Conservation (phyloP, 2,329 filamentous ascomycete species). For the Pezicula radicicola region DNA sequence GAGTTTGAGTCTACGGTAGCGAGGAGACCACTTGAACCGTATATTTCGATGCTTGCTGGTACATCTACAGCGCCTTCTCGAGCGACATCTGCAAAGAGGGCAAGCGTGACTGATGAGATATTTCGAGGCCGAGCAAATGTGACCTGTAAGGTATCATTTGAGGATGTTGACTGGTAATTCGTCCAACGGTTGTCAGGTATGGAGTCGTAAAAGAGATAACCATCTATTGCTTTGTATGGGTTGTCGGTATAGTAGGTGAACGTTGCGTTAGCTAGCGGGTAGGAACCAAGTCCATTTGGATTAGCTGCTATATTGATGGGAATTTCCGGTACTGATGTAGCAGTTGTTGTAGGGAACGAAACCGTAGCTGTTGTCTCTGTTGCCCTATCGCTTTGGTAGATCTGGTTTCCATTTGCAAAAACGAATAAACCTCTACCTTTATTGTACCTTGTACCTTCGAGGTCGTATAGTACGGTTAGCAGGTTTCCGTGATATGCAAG, state of each 20-base stretch:
- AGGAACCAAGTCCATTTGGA: conserved; percentile 25
- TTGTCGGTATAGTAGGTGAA: conserved; percentile 31
- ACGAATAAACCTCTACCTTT: conserved; percentile 32
- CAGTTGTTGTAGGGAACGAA: not conserved
- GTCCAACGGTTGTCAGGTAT: conserved; percentile 38
- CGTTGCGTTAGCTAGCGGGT: conserved; percentile 32
- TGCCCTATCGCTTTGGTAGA: conserved; percentile 20
- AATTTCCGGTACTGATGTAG: not conserved
- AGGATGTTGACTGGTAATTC: conserved; percentile 30
- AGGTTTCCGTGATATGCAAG: conserved; percentile 39
- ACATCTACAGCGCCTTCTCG: conserved; percentile 27
- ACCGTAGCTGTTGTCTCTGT: not conserved
- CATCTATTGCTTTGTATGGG: conserved; percentile 37
- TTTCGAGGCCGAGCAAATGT: conserved; percentile 31
- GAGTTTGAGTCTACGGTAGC: not conserved
- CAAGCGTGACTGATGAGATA: conserved; percentile 30
- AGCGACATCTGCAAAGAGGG: conserved; percentile 29
- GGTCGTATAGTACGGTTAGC: conserved; percentile 38
- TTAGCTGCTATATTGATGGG: conserved; percentile 40
- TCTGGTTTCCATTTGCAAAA: conserved; percentile 32
- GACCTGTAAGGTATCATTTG: conserved; percentile 31
- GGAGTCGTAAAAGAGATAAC: conserved; percentile 37
- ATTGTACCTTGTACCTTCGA: conserved; percentile 34
- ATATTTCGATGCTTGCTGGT: conserved; percentile 8
- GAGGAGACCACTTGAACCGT: conserved; percentile 7